These are phyloP conservation scores for Suillus subaureus DNA, from an alignment of 768 basidiomycete genomes.

Conservation along the genomic window DNA sequence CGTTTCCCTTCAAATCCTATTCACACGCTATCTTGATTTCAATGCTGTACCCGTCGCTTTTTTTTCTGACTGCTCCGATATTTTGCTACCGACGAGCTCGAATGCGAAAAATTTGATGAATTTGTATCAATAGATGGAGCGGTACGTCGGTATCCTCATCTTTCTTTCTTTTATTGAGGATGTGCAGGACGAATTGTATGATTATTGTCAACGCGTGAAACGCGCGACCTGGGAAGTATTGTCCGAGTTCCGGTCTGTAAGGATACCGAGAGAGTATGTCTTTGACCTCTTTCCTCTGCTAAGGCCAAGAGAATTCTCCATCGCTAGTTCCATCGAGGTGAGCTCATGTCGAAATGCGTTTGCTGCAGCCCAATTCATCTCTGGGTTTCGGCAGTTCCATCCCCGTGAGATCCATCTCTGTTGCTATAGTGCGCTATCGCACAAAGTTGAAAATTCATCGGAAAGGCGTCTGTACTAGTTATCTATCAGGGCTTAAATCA, in stretches of 20 bases:
- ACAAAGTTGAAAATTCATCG: conserved; percentile 82
- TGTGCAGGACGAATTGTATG: conserved; percentile 86
- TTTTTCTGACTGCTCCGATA: conserved; percentile 85
- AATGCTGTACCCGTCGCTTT: conserved; percentile 74
- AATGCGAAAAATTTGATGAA: conserved; percentile 82
- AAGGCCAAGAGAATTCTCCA: conserved; percentile 88
- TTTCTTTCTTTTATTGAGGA: conserved; percentile 10
- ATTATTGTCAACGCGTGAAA: conserved; percentile 79
- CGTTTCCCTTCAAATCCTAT: conserved; percentile 69
- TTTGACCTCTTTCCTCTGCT: conserved; percentile 89
- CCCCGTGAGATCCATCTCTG: conserved; percentile 78
- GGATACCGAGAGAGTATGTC: conserved; percentile 80
- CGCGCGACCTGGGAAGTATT: conserved; percentile 86
- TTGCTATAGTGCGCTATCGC: conserved; percentile 89
- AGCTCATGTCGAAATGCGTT: not conserved
- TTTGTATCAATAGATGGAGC: conserved; percentile 75
- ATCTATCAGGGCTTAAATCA: conserved; percentile 60
- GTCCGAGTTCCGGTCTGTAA: conserved; percentile 73
- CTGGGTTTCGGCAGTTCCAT: conserved; percentile 42
- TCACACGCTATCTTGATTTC: conserved; percentile 82
- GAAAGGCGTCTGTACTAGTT: conserved; percentile 83
- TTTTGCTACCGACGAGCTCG: conserved; percentile 76
- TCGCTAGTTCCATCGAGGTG: conserved; percentile 73
- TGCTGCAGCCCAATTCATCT: not conserved
- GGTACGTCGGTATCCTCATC: conserved; percentile 39